Evolutionary conservation across 140 eudicot genomes (phyloP).

Genomic region (Cichorium intybus): DNA sequence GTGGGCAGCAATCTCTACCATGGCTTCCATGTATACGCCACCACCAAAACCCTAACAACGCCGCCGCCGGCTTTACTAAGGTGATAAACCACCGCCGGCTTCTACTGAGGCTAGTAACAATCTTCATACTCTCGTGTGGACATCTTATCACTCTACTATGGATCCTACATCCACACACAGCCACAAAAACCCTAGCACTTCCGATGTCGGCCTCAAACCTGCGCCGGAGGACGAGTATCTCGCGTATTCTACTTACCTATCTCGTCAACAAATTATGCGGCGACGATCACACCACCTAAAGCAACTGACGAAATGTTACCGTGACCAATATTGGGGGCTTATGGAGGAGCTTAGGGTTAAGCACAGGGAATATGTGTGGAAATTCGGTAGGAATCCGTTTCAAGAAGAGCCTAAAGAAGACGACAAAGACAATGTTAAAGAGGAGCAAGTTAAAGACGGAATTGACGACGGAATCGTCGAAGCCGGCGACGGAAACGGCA

Average conservation of each 20-base stretch:
- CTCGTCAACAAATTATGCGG: slow-evolving; percentile 36
- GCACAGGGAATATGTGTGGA: slow-evolving; percentile 49
- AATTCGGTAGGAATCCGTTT: slow-evolving; percentile 42
- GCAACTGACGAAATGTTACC: slow-evolving; percentile 35
- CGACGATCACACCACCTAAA: slow-evolving; percentile 44
- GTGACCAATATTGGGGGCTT: slow-evolving; percentile 48
- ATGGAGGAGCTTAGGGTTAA: slow-evolving; percentile 51
- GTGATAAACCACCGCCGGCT: slow-evolving; percentile 15
- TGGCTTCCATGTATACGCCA: slow-evolving; percentile 22
- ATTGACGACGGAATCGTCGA: slow-evolving; percentile 25
- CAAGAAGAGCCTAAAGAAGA: slow-evolving; percentile 22
- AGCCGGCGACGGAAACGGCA: slow-evolving; percentile 1
- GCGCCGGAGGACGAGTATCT: slow-evolving; percentile 39
- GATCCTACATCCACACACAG: slow-evolving; percentile 14
- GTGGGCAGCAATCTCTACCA: slow-evolving; percentile 21
- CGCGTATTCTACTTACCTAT: slow-evolving; percentile 37
- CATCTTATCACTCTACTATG: slow-evolving; percentile 11
- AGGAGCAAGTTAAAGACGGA: slow-evolving; percentile 12
- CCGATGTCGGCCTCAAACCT: neutral
- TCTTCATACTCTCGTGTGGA: neutral
- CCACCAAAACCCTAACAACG: slow-evolving; percentile 35
- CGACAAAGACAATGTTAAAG: slow-evolving; percentile 6
- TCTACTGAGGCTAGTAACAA: neutral
- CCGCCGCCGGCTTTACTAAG: slow-evolving; percentile 26
- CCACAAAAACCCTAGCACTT: slow-evolving; percentile 7